Evolutionary conservation across 768 basidiomycete genomes (phyloP), one percentile per base, ranked within the genome.

Genomic region (Tylopilus plumbeoviolaceoides): DNA sequence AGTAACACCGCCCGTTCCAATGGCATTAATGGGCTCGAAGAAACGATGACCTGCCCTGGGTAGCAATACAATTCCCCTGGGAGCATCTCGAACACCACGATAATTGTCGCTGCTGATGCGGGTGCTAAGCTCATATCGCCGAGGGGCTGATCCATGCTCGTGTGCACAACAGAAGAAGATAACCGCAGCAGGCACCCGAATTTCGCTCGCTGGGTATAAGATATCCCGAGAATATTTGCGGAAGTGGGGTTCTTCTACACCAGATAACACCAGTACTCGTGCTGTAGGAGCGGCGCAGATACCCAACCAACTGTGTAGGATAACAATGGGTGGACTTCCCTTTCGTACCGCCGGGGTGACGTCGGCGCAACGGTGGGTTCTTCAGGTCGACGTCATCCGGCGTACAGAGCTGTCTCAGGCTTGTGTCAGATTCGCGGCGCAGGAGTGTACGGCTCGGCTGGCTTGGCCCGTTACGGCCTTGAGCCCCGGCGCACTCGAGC

Each of bases 41-140:
- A 51, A 30, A 14, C 69, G 66, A 55, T 73, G 57, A 57, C 49
- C 61, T n/a, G 69, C 65, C 36, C 67, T 73, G 55, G 67, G 66
- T 7, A 60, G 59, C 55, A 14, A 21, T 28, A 51, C 21, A 10
- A 20, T 47, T 38, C 18, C 38, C 6, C 39, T 7, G 12, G 42
- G 11, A 48, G 43, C 7, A 35, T 17, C 15, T 21, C 4, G 17
- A 7, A 20, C n/a, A 48, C 11, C 36, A 25, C n/a, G 7, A 9
- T 17, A n/a, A 21, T 39, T 9, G 25, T 10, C 18, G 45, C 45
- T 11, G 53, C 47, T 47, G 53, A 43, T 47, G 44, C 17, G 35
- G 43, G 31, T 30, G 7, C 2, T 20, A 38, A 10, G 12, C 28
- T 31, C 18, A 47, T 54, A 31, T 46, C 23, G 20, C 44, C 14